Evolutionary conservation across 1,139 yeast genomes (phyloP).

Genomic region (Waltiozyma sp.): DNA sequence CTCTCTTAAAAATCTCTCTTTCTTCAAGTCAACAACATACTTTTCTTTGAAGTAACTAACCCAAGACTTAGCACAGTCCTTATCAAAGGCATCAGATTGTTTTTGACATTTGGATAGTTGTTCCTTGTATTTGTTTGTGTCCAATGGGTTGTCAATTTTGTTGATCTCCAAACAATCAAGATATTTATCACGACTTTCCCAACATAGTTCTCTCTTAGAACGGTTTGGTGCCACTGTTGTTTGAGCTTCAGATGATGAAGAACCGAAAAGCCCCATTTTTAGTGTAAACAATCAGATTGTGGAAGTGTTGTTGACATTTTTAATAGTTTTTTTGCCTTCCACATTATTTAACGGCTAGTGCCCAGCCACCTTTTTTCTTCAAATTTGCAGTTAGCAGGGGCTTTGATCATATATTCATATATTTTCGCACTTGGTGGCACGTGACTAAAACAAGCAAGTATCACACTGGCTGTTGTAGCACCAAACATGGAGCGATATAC

Average conservation of each 20-base stretch:
- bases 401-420: too few relatives aligned
- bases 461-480: too few relatives aligned
- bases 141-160: slow-evolving; percentile 38
- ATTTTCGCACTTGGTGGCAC: too few relatives aligned
- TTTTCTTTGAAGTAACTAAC: slow-evolving; percentile 59
- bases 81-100: slow-evolving; percentile 36
- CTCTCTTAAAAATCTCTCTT: slow-evolving; percentile 39
- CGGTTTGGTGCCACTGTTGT: slow-evolving; percentile 34
- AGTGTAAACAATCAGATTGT: too few relatives aligned
- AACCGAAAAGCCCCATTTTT: not conserved
- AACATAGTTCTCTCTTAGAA: slow-evolving; percentile 44
- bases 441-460: too few relatives aligned
- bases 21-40: slow-evolving; percentile 45
- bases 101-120: slow-evolving; percentile 30
- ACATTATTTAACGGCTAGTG: too few relatives aligned
- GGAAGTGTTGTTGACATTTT: too few relatives aligned
- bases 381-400: too few relatives aligned
- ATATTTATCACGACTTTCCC: slow-evolving; percentile 55
- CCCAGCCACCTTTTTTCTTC: too few relatives aligned
- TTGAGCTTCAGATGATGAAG: not conserved
- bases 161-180: slow-evolving; percentile 48
- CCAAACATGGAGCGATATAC: too few relatives aligned
- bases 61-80: slow-evolving; percentile 58
- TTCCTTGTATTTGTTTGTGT: slow-evolving; percentile 22
- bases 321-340: too few relatives aligned